Evolutionary conservation across 164 flowering plant species (phyloP).

Genomic region (Umbilicus rupestris): DNA sequence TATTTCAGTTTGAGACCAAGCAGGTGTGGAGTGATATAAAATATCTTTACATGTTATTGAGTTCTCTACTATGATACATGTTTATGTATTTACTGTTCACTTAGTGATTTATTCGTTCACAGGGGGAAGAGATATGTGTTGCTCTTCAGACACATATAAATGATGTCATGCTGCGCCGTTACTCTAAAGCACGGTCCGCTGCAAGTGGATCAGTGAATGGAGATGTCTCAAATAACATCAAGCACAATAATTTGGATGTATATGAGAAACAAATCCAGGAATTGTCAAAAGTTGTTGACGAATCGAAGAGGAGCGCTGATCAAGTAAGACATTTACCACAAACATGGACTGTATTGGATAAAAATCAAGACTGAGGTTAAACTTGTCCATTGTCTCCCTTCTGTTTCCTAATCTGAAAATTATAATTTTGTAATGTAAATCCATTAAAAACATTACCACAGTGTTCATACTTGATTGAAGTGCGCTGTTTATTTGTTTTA

Average conservation of each 20-base stretch:
- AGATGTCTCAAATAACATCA: constrained; percentile 38
- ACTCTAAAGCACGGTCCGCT: constrained; percentile 82
- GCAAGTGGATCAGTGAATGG: constrained; percentile 58
- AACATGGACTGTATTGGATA: neutral
- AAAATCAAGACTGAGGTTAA: neutral
- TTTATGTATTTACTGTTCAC: neutral
- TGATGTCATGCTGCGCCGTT: constrained; percentile 96
- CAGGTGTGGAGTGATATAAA: constrained; percentile 42
- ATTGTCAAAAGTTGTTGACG: constrained; percentile 65
- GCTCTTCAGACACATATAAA: constrained; percentile 99
- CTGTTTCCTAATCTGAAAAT: neutral
- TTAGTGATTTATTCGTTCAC: constrained; percentile 8
- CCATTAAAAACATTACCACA: no score
- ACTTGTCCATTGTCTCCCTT: neutral
- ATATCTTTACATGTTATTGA: neutral
- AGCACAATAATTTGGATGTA: constrained; percentile 41
- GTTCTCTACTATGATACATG: neutral
- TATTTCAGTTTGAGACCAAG: constrained; percentile 97
- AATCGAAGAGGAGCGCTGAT: constrained; percentile 57
- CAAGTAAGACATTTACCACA: constrained; percentile 33
- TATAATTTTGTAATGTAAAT: neutral
- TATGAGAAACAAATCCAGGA: constrained; percentile 75
- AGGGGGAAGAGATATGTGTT: constrained; percentile 99
- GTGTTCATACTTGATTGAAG: no score
- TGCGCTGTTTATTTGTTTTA: neutral